Conservation (phyloP, 1,284 basidiomycete genomes). For the Neolentinus lepideus region DNA sequence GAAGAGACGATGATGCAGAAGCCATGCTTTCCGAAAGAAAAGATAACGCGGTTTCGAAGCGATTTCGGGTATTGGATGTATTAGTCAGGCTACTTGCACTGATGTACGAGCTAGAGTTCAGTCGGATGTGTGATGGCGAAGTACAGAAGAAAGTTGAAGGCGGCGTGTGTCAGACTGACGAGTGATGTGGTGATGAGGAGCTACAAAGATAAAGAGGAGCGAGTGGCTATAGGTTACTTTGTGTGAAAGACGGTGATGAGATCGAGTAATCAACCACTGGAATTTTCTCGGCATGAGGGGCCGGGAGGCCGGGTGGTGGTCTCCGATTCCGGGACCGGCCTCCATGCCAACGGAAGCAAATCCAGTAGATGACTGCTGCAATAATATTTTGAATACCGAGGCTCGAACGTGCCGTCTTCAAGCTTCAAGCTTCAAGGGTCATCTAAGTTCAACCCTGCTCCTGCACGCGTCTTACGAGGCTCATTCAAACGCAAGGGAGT, state of each 20-base stretch:
- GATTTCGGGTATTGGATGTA: background rate
- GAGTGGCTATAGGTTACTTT: background rate
- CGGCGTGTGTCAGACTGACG: background rate
- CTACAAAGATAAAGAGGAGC: background rate
- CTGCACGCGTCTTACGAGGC: too few relatives aligned
- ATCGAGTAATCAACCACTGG: background rate
- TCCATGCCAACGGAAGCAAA: background rate
- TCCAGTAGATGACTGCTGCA: background rate
- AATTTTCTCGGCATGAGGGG: background rate
- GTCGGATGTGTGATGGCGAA: background rate
- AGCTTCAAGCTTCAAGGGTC: too few relatives aligned
- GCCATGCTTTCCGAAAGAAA: background rate
- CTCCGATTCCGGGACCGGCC: background rate
- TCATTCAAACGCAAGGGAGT: too few relatives aligned
- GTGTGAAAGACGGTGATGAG: background rate
- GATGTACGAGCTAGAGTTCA: background rate
- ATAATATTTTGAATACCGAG: too few relatives aligned
- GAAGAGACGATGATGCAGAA: constrained; percentile 31
- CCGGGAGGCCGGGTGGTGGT: background rate
- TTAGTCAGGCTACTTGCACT: background rate
- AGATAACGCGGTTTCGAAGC: background rate
- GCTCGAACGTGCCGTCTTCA: too few relatives aligned
- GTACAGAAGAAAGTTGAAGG: background rate
- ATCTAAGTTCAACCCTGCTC: too few relatives aligned
- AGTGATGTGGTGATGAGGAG: background rate